Evolutionary conservation across 2,329 filamentous ascomycete genomes (phyloP).

Genomic region (Trichoderma sp.): DNA sequence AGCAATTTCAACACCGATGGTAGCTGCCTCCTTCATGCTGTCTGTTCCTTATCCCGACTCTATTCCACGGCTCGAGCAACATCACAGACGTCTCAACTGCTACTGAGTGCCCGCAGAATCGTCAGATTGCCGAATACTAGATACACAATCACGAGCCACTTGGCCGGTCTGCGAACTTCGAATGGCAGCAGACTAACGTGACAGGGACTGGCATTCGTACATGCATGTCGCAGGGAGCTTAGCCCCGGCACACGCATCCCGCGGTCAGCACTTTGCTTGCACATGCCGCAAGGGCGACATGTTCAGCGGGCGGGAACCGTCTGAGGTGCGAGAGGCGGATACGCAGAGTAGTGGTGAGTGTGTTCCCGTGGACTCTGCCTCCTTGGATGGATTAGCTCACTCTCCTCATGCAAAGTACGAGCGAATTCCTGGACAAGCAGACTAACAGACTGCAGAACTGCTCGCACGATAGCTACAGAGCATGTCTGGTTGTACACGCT

Average conservation of each 20-base stretch:
- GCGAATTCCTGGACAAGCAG: background rate
- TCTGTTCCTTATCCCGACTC: no score
- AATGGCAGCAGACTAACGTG: background rate
- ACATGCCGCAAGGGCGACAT: conserved; percentile 7
- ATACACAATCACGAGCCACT: no score
- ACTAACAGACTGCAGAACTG: no score
- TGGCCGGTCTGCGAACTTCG: background rate
- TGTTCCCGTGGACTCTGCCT: background rate
- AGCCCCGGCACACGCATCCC: conserved; percentile 21
- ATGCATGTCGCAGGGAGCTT: conserved; percentile 4
- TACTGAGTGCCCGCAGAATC: no score
- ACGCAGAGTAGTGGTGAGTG: background rate
- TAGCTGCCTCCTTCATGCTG: no score
- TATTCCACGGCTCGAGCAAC: no score
- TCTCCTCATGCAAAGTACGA: no score
- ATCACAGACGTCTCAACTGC: no score
- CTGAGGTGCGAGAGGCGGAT: background rate
- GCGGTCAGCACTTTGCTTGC: conserved; percentile 20
- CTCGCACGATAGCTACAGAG: background rate
- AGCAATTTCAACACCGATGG: no score
- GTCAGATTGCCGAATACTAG: no score
- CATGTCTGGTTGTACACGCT: background rate
- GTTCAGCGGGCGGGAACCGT: background rate
- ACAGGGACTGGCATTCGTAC: no score
- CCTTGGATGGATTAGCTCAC: no score